Evolutionary conservation across 2,329 filamentous ascomycete genomes (phyloP), one percentile per base, ranked within the genome.

Genomic region (Fusarium circinatum): DNA sequence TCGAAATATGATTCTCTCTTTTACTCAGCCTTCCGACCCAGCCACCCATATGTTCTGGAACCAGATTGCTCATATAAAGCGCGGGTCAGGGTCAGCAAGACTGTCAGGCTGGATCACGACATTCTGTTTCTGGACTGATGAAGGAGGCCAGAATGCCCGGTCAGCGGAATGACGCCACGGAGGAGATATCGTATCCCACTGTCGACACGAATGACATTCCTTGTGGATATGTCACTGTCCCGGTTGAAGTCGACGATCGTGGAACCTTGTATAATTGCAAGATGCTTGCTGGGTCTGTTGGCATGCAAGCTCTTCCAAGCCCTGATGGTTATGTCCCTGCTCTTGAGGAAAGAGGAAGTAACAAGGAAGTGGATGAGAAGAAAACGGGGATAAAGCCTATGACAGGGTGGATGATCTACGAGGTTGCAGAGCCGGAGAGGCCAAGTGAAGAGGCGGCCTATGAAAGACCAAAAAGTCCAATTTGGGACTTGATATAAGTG

Each of bases 401-500:
- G 0, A 41, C 61, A 6, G 55, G 55, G 26, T 63, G 61, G 61
- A 49, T 63, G 42, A 63, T 63, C 22, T 48, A 48, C 15, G 34
- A 60, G 36, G 1, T 48, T 22, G 8, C 24, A 0, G 24, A 45
- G 11, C 17, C 24, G 24, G 5, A 45, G 36, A 12, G 10, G 41
- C 15, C n/a, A 24, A 10, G 15, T 24, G 6, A 44, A 17, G 10
- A 24, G 41, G n/a, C 9, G n/a, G n/a, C 22, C 22, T 42, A 42
- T 17, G 41, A 17, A 17, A 8, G 11, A 15, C 14, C 14, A 6
- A 17, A 17, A 24, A 9, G 17, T 42, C 14, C 39, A 10, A 6
- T 0, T 15, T n/a, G n/a, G 39, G 39, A 42, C 2, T n/a, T n/a
- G 22, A 15, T n/a, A 42, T 41, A n/a, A 41, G 41, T 42, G 14